Conservation (phyloP, 2,329 filamentous ascomycete species). For the Zalaria obscura region DNA sequence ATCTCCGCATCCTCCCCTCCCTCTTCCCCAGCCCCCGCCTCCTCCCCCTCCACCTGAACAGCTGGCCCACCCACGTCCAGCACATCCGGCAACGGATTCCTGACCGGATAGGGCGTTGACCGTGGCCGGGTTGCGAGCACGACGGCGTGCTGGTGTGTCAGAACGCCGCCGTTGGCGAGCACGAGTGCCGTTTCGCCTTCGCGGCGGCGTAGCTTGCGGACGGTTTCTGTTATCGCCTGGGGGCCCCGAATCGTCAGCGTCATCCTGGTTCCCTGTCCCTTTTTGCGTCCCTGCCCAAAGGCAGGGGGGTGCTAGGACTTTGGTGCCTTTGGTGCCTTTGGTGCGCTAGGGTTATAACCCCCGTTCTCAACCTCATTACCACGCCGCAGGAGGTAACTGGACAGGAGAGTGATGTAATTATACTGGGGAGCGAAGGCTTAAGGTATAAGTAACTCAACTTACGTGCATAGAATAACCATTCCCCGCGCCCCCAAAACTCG, state of each 20-base stretch:
- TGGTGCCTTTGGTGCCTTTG: too few species aligned
- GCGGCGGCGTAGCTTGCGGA: conserved; percentile 35
- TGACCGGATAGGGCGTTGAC: conserved; percentile 30
- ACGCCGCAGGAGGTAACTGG: too few species aligned
- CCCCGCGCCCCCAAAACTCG: conserved; percentile 54
- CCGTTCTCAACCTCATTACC: too few species aligned
- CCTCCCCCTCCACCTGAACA: conserved; percentile 30
- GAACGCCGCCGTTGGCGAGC: conserved; percentile 50
- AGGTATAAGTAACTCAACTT: too few species aligned
- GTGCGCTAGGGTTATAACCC: too few species aligned
- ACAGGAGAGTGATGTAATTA: too few species aligned
- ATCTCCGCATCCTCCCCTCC: conserved; percentile 3
- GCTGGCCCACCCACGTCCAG: conserved; percentile 19
- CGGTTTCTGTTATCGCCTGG: conserved; percentile 40
- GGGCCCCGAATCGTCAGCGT: too few species aligned
- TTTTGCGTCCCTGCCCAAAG: too few species aligned
- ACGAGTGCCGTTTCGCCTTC: conserved; percentile 39
- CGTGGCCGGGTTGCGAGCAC: conserved; percentile 38
- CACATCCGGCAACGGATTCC: conserved; percentile 30
- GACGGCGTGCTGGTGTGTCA: conserved; percentile 52
- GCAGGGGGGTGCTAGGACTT: too few species aligned
- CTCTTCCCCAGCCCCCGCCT: conserved; percentile 40
- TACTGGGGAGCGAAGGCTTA: too few species aligned
- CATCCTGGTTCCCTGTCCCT: too few species aligned
- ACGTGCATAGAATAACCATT: conserved; percentile 62